A percentile compares a stretch with the other conserved stretches of the same genome.
These are phyloP conservation scores for Ilex aquifolium DNA, from an alignment of 257 asterid species.

Conservation along the genomic window DNA sequence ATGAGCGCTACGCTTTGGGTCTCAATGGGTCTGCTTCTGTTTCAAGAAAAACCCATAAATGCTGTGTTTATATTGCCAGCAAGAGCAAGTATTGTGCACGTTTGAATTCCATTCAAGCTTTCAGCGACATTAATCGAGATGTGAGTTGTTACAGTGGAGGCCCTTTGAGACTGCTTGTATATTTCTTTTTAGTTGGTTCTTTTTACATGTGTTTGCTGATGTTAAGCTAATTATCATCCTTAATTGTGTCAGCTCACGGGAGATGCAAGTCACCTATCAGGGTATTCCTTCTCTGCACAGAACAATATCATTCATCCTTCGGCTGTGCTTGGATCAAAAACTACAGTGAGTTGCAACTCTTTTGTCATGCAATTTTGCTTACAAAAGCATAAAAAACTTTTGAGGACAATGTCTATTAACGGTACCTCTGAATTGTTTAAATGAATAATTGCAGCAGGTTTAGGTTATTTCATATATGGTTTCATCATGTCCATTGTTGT, in stretches of 20 bases:
- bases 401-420: background rate
- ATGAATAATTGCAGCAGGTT: background rate
- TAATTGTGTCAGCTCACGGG: constrained; percentile 63
- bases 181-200: background rate
- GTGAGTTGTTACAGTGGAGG: constrained; percentile 35
- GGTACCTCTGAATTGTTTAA: background rate
- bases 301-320: constrained; percentile 83
- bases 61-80: constrained; percentile 87
- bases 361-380: constrained; percentile 8
- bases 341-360: constrained; percentile 62
- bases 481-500: background rate
- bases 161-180: constrained; percentile 6
- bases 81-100: constrained; percentile 89
- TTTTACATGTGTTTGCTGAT: background rate
- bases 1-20: constrained; percentile 63
- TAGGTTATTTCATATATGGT: background rate
- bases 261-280: constrained; percentile 85
- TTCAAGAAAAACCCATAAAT: constrained; percentile 64
- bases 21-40: constrained; percentile 44
- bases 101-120: constrained; percentile 82
- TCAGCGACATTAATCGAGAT: constrained; percentile 86
- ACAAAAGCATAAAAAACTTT: constrained; percentile 1
- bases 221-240: constrained; percentile 1
- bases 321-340: constrained; percentile 73
- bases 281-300: constrained; percentile 75